Evolutionary conservation across 805 yeast genomes (phyloP).

Genomic region (Scheffersomyces spartinae): DNA sequence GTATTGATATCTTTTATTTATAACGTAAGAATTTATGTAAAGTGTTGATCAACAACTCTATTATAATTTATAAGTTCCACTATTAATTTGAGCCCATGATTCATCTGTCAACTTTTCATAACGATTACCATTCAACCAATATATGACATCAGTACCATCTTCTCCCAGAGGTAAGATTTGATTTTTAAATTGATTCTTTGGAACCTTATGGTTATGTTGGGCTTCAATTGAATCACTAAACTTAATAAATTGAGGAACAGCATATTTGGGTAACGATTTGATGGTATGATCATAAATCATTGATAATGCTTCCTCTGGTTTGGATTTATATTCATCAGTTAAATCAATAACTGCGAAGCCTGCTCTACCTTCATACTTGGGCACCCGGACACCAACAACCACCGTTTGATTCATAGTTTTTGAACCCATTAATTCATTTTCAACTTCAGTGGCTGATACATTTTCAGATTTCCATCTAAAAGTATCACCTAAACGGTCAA

Average conservation of each 20-base stretch:
- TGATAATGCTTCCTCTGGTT: slow-evolving; percentile 23
- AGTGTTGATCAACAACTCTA: too few relatives aligned
- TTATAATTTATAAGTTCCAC: slow-evolving; percentile 28
- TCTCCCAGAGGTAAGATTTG: slow-evolving; percentile 62
- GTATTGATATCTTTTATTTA: too few relatives aligned
- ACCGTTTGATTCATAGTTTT: slow-evolving; percentile 50
- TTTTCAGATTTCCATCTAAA: slow-evolving; percentile 96
- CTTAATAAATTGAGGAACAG: slow-evolving; percentile 75
- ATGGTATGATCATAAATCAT: slow-evolving; percentile 17
- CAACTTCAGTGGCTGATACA: slow-evolving; percentile 89
- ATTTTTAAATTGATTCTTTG: slow-evolving; percentile 56
- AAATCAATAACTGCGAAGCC: slow-evolving; percentile 76
- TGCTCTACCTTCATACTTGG: slow-evolving; percentile 88
- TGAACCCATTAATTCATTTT: slow-evolving; percentile 50
- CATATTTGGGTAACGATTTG: slow-evolving; percentile 62
- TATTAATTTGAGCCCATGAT: slow-evolving; percentile 39
- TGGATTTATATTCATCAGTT: slow-evolving; percentile 17
- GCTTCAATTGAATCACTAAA: slow-evolving; percentile 49
- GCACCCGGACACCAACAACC: slow-evolving; percentile 80
- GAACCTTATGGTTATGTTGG: slow-evolving; percentile 75
- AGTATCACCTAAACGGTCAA: slow-evolving; percentile 90
- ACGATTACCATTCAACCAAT: slow-evolving; percentile 50
- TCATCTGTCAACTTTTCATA: slow-evolving; percentile 47
- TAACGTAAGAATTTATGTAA: too few relatives aligned
- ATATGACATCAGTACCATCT: slow-evolving; percentile 47